Percentiles rank a stretch among this genome's conserved stretches.
Conservation (phyloP, 169 alveolate species). For the Plasmodium vinckei region DNA sequence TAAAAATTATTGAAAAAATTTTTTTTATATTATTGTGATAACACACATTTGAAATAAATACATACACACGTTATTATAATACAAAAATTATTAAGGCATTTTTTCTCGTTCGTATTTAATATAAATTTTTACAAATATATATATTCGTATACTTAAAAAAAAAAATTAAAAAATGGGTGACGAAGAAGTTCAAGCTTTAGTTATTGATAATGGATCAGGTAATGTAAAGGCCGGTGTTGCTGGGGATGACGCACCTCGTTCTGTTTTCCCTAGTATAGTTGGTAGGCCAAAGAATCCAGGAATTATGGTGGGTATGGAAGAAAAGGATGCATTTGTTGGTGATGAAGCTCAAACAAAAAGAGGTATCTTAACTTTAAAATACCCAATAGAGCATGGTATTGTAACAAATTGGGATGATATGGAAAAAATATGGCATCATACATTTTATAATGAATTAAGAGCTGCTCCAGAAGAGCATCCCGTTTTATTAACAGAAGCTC, state of each 20-base stretch:
- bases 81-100: neutral
- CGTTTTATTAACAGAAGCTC: constrained; percentile 98
- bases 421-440: constrained; percentile 99
- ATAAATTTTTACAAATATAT: constrained; percentile 4
- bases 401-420: constrained; percentile 99
- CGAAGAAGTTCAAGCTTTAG: constrained; percentile 92
- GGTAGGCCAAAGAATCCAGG: constrained; percentile 97
- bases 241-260: constrained; percentile 99
- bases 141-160: neutral
- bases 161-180: constrained; percentile 45
- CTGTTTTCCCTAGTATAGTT: constrained; percentile 99
- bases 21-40: constrained; percentile 19
- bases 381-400: constrained; percentile 99
- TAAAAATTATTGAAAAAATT: constrained; percentile 9
- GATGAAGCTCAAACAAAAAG: constrained; percentile 99
- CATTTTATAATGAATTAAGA: constrained; percentile 98
- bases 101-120: neutral
- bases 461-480: constrained; percentile 97
- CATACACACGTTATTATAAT: constrained; percentile 1
- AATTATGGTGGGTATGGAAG: constrained; percentile 98
- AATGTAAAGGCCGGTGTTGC: constrained; percentile 99
- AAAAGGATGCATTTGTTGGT: constrained; percentile 97
- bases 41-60: constrained; percentile 5
- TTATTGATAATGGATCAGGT: constrained; percentile 99
- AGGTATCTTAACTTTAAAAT: constrained; percentile 96